phyloP scores from a whole-genome alignment of 441 rosid species.

The Gossypium davidsonii region DNA sequence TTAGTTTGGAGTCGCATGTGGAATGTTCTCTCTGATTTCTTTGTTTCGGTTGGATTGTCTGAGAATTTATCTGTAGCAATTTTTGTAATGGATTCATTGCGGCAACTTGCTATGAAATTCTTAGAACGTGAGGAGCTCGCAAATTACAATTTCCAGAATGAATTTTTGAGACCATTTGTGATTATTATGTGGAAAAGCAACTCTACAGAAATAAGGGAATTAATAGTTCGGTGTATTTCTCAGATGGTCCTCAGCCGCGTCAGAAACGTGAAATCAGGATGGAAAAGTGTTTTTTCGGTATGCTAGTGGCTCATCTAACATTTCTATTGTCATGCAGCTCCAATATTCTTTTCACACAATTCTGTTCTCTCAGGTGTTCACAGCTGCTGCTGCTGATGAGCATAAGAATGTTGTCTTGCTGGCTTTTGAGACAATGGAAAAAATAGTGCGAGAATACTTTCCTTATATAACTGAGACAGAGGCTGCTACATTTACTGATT shows the following conservation, averaged over 20 bases:
- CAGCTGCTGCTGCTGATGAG: constrained; percentile 91
- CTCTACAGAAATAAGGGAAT: constrained; percentile 83
- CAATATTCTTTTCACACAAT: constrained; percentile 18
- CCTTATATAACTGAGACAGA: constrained; percentile 95
- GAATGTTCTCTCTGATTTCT: constrained; percentile 97
- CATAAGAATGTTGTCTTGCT: constrained; percentile 77
- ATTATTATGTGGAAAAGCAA: constrained; percentile 93
- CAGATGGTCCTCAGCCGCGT: constrained; percentile 99
- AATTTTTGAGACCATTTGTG: constrained; percentile 90
- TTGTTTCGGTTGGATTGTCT: constrained; percentile 94
- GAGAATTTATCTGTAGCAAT: constrained; percentile 98
- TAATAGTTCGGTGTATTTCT: constrained; percentile 92
- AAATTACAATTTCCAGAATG: constrained; percentile 97
- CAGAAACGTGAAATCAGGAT: constrained; percentile 90
- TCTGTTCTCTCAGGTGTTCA: constrained; percentile 57
- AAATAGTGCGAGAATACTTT: constrained; percentile 92
- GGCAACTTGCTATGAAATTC: constrained; percentile 98
- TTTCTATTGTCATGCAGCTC: neutral
- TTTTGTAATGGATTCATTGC: constrained; percentile 96
- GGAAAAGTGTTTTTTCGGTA: constrained; percentile 99
- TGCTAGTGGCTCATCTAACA: constrained; percentile 12
- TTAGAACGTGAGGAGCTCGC: constrained; percentile 98
- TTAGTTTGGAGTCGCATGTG: constrained; percentile 97
- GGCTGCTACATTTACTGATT: constrained; percentile 81
- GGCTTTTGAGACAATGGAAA: constrained; percentile 97